Base-by-base conservation (phyloP, 257 asterid species). In the Linaria vulgaris region DNA sequence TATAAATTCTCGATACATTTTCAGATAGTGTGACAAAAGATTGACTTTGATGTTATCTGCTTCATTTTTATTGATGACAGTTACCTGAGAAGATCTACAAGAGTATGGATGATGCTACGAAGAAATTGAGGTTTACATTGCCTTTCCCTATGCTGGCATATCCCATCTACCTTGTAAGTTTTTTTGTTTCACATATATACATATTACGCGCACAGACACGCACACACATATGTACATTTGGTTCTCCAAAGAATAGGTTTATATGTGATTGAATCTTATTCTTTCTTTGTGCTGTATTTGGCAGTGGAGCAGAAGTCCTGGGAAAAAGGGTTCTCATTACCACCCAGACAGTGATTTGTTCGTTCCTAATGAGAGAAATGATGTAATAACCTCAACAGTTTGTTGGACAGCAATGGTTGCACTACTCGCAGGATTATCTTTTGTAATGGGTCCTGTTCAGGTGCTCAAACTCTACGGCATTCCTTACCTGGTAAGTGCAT, bases 241-340 rank as follows among this genome's bases (percentile, higher is more conserved):
- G 34, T 27, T 27, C 34, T 34, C 41, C 41, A 34, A 34, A 11
- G 41, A 34, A 34, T 34, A 34, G 6, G 41, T 11, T 34, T 34
- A 27, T 27, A 2, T 8, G 10, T 34, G 41, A 34, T 34, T 34
- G 41, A 34, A 4, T 34, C 10, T 34, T 34, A 34, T 34, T 34
- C 41, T 34, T 34, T 7, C 6, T 34, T 34, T 34, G 1, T 34
- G 41, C 10, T 34, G 41, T 34, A 30, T 30, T 30, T 71, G 38
- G 24, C 82, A 91, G 98, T 88, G 96, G 98, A 17, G 80, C 63
- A 80, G 98, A 78, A 91, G 96, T 72, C 97, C 99, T 13, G 97
- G 97, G 41, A 92, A 92, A 67, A 70, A 59, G 37, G 99, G 97
- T 14, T 92, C 99, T 72, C 99, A 92, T 79, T 92, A 65, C 80